Evolutionary conservation across 805 yeast genomes (phyloP), one percentile per base, ranked within the genome.

Genomic region (Wickerhamomyces ciferrii): DNA sequence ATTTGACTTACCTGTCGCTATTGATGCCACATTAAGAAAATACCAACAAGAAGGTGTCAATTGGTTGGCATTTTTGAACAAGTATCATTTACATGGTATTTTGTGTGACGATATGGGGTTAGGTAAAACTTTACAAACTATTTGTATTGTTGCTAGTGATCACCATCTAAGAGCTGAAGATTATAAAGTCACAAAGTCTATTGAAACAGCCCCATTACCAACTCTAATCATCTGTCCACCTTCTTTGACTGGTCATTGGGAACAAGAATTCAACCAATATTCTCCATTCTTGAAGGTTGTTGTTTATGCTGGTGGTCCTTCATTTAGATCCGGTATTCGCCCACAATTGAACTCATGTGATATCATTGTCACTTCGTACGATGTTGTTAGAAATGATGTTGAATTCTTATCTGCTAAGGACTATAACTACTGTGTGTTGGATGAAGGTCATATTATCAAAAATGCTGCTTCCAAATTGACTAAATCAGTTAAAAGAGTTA

Each of bases 61-160:
- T 63, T 94, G 99, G 99, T 73, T 94, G 45, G 96, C 96, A 9
- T 94, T 94, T 61, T 75, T 94, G 59, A 94, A 94, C 69, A 87
- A 87, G 59, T 94, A 94, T 62, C 96, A 92, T 64, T 71, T 94
- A 44, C 99, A 94, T 68, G 99, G 99, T 45, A 92, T 94, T 59
- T 72, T 94, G 42, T 94, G 99, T 79, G 99, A 94, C 64, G 99
- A 94, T 80, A 94, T 94, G 99, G 99, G 99, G 7, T 74, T 94
- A 27, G 99, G 99, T 44, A 94, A 94, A 63, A 94, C 99, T 0
- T 73, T 94, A 49, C 99, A 94, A 66, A 91, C 99, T 0, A 91
- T 94, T 59, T 94, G 99, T 68, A 92, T 95, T 54, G 90, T 94
- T 45, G 87, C 99, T 0, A 88, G 97, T 61, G 99, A 94, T 60